phyloP scores from a whole-genome alignment of 139 green algal species.

The Chlamydomonas incerta region DNA sequence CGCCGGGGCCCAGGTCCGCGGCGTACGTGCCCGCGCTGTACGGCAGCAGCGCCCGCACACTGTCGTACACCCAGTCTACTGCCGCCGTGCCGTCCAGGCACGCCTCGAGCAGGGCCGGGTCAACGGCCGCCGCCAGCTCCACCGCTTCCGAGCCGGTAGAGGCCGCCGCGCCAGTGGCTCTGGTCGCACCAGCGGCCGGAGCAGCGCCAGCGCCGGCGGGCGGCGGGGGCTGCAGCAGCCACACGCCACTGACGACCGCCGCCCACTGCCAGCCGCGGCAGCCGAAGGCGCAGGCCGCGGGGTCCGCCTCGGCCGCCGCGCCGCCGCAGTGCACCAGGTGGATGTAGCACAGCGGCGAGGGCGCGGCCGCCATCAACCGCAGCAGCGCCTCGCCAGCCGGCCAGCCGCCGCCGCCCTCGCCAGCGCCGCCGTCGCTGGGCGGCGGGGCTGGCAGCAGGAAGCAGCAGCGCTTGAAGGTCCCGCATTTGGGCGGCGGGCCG shows the following conservation, averaged over 20 bases:
- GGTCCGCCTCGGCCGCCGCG: background rate
- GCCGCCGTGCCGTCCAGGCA: background rate
- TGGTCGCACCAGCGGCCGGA: no score
- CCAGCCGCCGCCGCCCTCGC: background rate
- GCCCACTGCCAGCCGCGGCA: slow-evolving; percentile 9
- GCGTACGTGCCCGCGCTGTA: slow-evolving; percentile 11
- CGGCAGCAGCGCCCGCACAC: background rate
- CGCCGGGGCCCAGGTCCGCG: background rate
- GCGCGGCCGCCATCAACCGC: background rate
- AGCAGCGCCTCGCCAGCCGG: background rate
- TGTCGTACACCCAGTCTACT: slow-evolving; percentile 7
- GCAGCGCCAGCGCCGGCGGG: no score
- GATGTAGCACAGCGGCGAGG: background rate
- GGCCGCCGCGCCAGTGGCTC: no score
- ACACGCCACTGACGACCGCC: background rate
- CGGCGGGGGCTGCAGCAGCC: background rate
- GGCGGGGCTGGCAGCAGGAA: background rate
- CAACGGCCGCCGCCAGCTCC: no score
- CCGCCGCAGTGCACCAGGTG: slow-evolving; percentile 9
- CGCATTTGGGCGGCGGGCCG: background rate
- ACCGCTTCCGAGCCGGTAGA: no score
- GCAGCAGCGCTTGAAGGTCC: background rate
- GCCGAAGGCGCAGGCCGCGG: background rate
- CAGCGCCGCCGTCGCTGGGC: background rate
- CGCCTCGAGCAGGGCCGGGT: background rate